Percentiles rank a stretch among this genome's conserved stretches.
Conservation (phyloP, 1,139 yeast species). For the Blastobotrys proliferans region DNA sequence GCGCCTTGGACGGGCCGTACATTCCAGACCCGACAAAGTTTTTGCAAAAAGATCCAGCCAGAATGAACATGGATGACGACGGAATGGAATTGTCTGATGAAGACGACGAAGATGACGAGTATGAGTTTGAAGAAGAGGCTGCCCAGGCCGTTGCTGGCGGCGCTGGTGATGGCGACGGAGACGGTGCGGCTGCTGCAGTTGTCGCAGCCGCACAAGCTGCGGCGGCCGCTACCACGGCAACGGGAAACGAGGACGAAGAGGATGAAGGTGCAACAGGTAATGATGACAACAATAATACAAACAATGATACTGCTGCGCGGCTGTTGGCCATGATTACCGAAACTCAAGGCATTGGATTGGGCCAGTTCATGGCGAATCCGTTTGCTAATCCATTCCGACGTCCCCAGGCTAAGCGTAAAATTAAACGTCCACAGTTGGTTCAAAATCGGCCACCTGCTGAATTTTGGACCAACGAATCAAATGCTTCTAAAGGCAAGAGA, state of each 20-base stretch:
- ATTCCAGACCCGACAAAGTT: slow-evolving; percentile 21
- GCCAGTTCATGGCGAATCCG: background rate
- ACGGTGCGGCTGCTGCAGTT: background rate
- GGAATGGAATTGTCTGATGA: slow-evolving; percentile 12
- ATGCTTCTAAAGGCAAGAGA: slow-evolving; percentile 10
- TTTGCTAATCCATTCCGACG: slow-evolving; percentile 5
- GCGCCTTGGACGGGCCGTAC: slow-evolving; percentile 20
- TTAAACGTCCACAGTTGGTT: slow-evolving; percentile 2
- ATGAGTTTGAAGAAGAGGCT: slow-evolving; percentile 6
- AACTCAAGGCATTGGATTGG: background rate
- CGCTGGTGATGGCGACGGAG: background rate
- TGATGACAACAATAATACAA: background rate
- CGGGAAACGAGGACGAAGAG: background rate
- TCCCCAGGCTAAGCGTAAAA: background rate
- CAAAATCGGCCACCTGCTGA: slow-evolving; percentile 5
- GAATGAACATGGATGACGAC: slow-evolving; percentile 10
- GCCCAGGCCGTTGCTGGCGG: background rate
- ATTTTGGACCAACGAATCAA: slow-evolving; percentile 13
- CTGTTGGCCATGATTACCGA: background rate
- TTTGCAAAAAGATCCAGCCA: background rate
- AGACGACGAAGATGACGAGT: slow-evolving; percentile 13
- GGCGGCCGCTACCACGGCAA: background rate
- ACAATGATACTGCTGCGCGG: background rate
- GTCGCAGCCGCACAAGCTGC: background rate
- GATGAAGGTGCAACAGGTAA: background rate